Evolutionary conservation across 441 rosid genomes (phyloP).

Genomic region (Gossypium trilobum): DNA sequence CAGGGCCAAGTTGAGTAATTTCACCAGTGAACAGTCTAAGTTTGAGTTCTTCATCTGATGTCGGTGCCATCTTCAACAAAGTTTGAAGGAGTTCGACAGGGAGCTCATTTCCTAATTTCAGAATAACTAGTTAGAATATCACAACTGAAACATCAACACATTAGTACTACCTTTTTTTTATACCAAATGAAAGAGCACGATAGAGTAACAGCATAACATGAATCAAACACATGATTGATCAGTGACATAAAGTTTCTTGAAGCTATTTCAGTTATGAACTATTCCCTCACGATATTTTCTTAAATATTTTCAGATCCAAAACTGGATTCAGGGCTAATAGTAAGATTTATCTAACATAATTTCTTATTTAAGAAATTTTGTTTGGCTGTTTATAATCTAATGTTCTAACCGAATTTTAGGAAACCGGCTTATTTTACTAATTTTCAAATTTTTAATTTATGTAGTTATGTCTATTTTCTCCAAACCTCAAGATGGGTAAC

Average conservation of each 20-base stretch:
- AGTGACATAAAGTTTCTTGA: background rate
- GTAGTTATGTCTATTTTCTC: background rate
- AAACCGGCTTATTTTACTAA: background rate
- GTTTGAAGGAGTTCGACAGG: constrained; percentile 78
- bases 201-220: background rate
- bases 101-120: constrained; percentile 72
- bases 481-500: background rate
- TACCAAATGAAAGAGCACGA: background rate
- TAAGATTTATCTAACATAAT: background rate
- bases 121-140: constrained; percentile 25
- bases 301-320: background rate
- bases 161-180: background rate
- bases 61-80: constrained; percentile 86
- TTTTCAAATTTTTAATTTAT: background rate
- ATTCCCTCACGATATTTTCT: background rate
- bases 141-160: constrained; percentile 10
- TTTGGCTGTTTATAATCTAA: background rate
- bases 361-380: background rate
- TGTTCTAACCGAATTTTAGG: background rate
- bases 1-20: constrained; percentile 68
- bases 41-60: constrained; percentile 82
- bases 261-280: background rate
- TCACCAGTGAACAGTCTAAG: constrained; percentile 75
- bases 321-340: background rate
- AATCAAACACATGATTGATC: background rate